These are phyloP conservation scores for Apiotrichum siamense DNA, from an alignment of 1,284 basidiomycete genomes.

Conservation along the genomic window DNA sequence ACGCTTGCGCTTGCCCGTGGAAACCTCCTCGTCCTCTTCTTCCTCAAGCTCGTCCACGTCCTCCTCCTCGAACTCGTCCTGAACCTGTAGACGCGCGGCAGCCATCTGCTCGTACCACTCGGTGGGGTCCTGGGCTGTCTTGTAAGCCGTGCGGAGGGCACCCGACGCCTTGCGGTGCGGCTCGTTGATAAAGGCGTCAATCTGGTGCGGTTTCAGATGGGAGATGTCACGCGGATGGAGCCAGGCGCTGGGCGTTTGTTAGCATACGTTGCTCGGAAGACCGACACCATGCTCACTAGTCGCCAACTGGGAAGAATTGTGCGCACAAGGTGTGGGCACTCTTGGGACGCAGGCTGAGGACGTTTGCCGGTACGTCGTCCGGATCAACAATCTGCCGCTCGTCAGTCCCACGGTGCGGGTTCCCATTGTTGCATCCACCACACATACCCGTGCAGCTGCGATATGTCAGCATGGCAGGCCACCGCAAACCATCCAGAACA, in stretches of 20 bases:
- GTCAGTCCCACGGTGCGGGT: slow-evolving; percentile 4
- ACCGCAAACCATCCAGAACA: not conserved
- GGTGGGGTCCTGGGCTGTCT: slow-evolving; percentile 71
- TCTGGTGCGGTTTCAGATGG: slow-evolving; percentile 69
- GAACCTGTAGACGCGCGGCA: slow-evolving; percentile 54
- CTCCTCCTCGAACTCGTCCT: slow-evolving; percentile 54
- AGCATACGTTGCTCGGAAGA: not conserved
- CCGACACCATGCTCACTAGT: slow-evolving; percentile 62
- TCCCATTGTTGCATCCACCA: not conserved
- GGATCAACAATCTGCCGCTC: slow-evolving; percentile 42
- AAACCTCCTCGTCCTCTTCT: slow-evolving; percentile 54
- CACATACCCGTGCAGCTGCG: slow-evolving; percentile 20
- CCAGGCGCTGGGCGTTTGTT: slow-evolving; percentile 63
- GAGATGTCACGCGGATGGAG: slow-evolving; percentile 74
- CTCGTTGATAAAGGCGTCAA: slow-evolving; percentile 72
- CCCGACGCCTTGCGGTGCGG: slow-evolving; percentile 62
- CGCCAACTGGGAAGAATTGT: slow-evolving; percentile 56
- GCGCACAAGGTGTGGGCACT: slow-evolving; percentile 29
- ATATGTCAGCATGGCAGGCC: slow-evolving; percentile 3
- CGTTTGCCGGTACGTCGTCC: slow-evolving; percentile 31
- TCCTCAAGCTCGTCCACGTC: slow-evolving; percentile 59
- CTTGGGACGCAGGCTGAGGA: slow-evolving; percentile 32
- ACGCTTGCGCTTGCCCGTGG: slow-evolving; percentile 52
- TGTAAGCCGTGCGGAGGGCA: slow-evolving; percentile 73
- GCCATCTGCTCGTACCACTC: slow-evolving; percentile 56